Percentiles rank a stretch among this genome's conserved stretches.
Conservation (phyloP, 257 asterid species). For the Penstemon eatonii region DNA sequence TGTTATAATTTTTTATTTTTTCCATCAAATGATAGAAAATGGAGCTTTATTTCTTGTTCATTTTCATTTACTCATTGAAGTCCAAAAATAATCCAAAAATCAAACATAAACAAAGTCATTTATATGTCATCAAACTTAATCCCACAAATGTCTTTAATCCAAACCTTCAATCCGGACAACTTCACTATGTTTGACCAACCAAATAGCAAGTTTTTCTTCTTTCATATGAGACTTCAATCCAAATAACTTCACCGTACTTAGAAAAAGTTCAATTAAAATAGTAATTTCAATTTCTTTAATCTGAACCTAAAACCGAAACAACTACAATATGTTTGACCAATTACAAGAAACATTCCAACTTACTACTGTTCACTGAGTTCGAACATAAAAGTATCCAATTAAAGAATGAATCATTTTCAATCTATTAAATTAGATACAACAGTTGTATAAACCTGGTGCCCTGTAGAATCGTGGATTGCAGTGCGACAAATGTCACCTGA, state of each 20-base stretch:
- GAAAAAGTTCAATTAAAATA: no score
- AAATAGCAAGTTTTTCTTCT: no score
- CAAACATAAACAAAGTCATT: background rate
- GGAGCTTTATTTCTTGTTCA: no score
- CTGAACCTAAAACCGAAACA: no score
- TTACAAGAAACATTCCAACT: background rate
- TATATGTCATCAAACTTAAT: background rate
- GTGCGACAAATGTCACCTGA: conserved; percentile 88
- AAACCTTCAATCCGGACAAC: conserved; percentile 6
- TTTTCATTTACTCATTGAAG: background rate
- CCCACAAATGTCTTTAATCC: background rate
- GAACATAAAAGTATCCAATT: background rate
- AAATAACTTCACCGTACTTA: no score
- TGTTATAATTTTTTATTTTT: no score
- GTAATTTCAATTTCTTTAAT: no score
- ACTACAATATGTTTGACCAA: background rate
- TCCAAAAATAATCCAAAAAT: background rate
- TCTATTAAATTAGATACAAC: background rate
- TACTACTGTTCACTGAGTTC: no score
- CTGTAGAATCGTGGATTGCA: conserved; percentile 64
- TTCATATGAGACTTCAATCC: no score
- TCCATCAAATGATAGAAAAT: no score
- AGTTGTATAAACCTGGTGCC: conserved; percentile 60
- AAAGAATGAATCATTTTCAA: background rate
- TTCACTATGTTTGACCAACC: no score